Evolutionary conservation across 352 stramenopile genomes (phyloP).

Genomic region (Globisporangium cylindrosporum): DNA sequence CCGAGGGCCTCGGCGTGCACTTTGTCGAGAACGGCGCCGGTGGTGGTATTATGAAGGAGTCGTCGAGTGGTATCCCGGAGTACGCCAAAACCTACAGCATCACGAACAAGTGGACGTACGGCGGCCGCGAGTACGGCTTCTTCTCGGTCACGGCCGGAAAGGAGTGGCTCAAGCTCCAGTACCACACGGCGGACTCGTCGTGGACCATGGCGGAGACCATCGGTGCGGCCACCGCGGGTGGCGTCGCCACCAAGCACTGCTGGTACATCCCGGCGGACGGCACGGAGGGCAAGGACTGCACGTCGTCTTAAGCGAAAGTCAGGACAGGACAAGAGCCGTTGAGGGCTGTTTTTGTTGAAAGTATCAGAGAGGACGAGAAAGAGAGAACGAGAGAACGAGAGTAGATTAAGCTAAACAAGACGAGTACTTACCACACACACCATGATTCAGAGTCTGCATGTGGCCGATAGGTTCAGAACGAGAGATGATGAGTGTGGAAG

Average conservation of each 20-base stretch:
- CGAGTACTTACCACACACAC: conserved; percentile 3
- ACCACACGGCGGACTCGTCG: conserved; percentile 52
- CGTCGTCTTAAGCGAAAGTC: neutral
- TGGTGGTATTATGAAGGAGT: conserved; percentile 71
- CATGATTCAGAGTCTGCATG: neutral
- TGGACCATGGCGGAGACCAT: conserved; percentile 55
- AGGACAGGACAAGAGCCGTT: neutral
- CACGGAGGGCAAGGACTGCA: conserved; percentile 24
- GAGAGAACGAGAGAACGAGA: neutral
- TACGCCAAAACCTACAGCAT: conserved; percentile 35
- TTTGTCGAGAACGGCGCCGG: conserved; percentile 78
- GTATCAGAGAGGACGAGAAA: neutral
- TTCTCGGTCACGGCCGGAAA: conserved; percentile 59
- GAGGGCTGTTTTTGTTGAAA: neutral
- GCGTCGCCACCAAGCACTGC: conserved; percentile 60
- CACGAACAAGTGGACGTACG: conserved; percentile 58
- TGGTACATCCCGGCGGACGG: conserved; percentile 59
- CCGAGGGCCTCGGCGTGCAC: conserved; percentile 46
- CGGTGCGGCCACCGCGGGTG: conserved; percentile 33
- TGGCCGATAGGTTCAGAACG: neutral
- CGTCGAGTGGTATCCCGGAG: conserved; percentile 55
- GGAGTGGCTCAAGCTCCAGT: conserved; percentile 66
- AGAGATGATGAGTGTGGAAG: neutral
- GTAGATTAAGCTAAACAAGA: conserved; percentile 12
- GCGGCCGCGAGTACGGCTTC: conserved; percentile 62